phyloP scores from a whole-genome alignment of 768 basidiomycete species.

The Hirschioporus abietinus region DNA sequence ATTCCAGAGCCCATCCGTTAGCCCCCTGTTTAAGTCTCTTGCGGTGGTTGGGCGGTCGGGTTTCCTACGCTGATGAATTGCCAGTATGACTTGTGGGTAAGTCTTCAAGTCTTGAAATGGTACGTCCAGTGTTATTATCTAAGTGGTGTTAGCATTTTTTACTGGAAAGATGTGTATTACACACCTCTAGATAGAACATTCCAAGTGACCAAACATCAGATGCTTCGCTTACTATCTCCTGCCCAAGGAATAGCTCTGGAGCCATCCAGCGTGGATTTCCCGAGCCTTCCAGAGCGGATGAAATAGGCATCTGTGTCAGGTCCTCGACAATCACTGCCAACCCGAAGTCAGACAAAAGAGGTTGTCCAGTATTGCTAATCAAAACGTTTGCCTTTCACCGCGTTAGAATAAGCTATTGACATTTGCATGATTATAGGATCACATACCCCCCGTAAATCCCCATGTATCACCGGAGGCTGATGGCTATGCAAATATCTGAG shows the following conservation, averaged over 20 bases:
- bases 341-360: constrained; percentile 3
- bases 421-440: not conserved
- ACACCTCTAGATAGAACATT: not conserved
- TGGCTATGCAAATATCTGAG: constrained; percentile 1
- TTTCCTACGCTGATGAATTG: not conserved
- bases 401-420: not conserved
- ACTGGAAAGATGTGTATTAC: not conserved
- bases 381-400: not conserved
- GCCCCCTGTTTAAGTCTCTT: not conserved
- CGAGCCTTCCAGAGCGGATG: not conserved
- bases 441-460: not conserved
- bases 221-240: not conserved
- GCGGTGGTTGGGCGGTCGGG: not conserved
- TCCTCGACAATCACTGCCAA: constrained; percentile 1
- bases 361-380: not conserved
- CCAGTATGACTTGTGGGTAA: constrained; percentile 3
- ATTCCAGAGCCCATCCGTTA: not conserved
- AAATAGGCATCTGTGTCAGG: constrained; percentile 1
- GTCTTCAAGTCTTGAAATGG: not conserved
- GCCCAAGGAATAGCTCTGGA: not conserved
- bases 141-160: not conserved
- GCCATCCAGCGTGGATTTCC: constrained; percentile 5
- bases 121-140: not conserved
- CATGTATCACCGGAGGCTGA: constrained; percentile 3
- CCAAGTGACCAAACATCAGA: constrained; percentile 3